Base-by-base conservation (phyloP, 495 filamentous ascomycete genomes). In the Penicillium bovifimosum region DNA sequence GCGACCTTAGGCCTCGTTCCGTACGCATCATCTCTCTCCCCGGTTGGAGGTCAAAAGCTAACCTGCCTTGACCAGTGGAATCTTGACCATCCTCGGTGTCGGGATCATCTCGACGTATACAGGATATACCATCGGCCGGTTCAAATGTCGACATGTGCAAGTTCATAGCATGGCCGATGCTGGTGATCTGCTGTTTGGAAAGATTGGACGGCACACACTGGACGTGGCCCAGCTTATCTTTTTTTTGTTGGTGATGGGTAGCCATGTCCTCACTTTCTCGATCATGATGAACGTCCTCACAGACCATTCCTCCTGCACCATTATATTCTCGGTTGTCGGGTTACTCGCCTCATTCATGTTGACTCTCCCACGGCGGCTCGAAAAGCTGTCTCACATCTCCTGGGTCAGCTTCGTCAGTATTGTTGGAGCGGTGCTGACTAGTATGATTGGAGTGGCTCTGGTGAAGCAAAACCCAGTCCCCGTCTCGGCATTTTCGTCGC, bases 41-140 rank as follows among this genome's bases (percentile, higher is more conserved):
- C 10, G 36, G 18, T 28, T 11, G 8, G 14, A 26, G 10, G 9
- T 4, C 9, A 81, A 8, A 8, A 50, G 17, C 44, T 45, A 83
- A 86, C 62, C 77, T 87, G 71, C 76, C 79, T 55, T 55, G 75
- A 29, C 1, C 32, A 71, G 65, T n/a, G 64, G 72, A 28, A 47
- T 82, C 16, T 62, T 85, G 29, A 63, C 80, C 24, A 78, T 90
- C 81, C 65, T 85, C 28, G 56, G 61, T 9, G 55, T 87, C 14
- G 86, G 86, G 6, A 52, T 85, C 16, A 52, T 87, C n/a, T 81
- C 86, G 34, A 81, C 80, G 20, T 91, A 89, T 68, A 86, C 84
- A 16, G 84, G 81, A 54, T 86, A 81, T 51, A 76, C 86, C 18
- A 75, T 90, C 48, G 83, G 81, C 16, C 83, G 86, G 58, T 79